These are phyloP conservation scores for Annona squamosa DNA, from an alignment of 164 flowering plant species.

Conservation along the genomic window DNA sequence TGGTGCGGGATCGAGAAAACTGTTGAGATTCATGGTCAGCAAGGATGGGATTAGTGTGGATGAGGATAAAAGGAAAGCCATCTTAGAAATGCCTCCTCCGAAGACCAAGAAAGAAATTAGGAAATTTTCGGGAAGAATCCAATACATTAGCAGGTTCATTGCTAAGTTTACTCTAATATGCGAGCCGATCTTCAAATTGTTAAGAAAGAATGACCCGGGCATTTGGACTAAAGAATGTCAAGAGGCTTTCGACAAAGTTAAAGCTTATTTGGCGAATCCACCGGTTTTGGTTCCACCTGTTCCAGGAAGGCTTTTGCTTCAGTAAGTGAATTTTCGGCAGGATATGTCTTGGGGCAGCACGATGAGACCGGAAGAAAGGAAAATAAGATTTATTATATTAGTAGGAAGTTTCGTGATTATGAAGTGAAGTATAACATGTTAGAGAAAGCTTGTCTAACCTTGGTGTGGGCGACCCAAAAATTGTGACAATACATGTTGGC, in stretches of 20 bases:
- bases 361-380: not conserved
- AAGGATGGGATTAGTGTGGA: not conserved
- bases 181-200: not conserved
- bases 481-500: not conserved
- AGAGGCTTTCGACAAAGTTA: not conserved
- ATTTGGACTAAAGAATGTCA: not conserved
- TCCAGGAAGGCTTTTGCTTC: not conserved
- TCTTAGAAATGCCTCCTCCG: not conserved
- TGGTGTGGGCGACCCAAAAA: not conserved
- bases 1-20: not conserved
- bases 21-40: not conserved
- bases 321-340: not conserved
- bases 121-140: not conserved
- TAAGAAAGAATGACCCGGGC: not conserved
- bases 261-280: not conserved
- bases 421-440: not conserved
- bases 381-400: too few relatives aligned
- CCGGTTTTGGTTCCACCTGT: not conserved
- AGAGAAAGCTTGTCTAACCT: not conserved
- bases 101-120: not conserved
- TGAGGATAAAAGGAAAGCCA: not conserved
- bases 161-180: not conserved
- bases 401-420: not conserved
- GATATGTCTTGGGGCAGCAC: not conserved
- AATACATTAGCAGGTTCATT: not conserved